Base-by-base conservation (phyloP, 352 stramenopile species). In the Phytophthora pseudosyringae region DNA sequence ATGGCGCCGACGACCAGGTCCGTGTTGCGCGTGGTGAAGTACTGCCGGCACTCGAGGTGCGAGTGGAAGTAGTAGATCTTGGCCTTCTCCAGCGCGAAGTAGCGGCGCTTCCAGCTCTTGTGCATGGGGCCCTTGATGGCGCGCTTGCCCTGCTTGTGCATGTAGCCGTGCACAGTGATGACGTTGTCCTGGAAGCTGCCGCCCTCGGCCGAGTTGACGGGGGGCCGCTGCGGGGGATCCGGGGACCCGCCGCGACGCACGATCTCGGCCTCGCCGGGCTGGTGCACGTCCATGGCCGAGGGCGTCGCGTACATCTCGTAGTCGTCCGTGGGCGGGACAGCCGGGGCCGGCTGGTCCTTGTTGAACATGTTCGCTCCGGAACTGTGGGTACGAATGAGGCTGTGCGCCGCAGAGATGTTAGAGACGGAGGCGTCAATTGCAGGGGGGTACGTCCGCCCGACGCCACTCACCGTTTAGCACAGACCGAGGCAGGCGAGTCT, bases 21-120 rank as follows among this genome's bases (percentile, higher is more conserved):
- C 1, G 84, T 66, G 40, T 94, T 95, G 12, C 88, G 85, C 32
- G 86, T 93, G 47, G 82, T 93, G 51, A 95, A 95, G 66, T 94
- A 95, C 70, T 93, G 85, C 2, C 88, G 85, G 51, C 88, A 95
- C 55, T 95, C 88, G 5, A 91, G 45, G 51, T 95, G 85, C 38
- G 75, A 90, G 61, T 94, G 88, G 71, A 95, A 95, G 72, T 95
- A 95, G 73, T 86, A 95, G 66, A 95, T 93, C 80, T 94, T 94
- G 68, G 85, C 79, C 60, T 93, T 93, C 64, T 95, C 88, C 9
- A 95, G 65, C 21, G 88, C 79, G 63, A 95, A 95, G 73, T 94
- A 95, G 28, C 88, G 88, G 10, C 84, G 83, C 55, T 93, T 93
- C 88, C 88, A 95, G 38, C 72, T 88, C 75, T 95, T 95, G 80